These are phyloP conservation scores for Pythium coloratum DNA, from an alignment of 352 stramenopile species.

Conservation along the genomic window DNA sequence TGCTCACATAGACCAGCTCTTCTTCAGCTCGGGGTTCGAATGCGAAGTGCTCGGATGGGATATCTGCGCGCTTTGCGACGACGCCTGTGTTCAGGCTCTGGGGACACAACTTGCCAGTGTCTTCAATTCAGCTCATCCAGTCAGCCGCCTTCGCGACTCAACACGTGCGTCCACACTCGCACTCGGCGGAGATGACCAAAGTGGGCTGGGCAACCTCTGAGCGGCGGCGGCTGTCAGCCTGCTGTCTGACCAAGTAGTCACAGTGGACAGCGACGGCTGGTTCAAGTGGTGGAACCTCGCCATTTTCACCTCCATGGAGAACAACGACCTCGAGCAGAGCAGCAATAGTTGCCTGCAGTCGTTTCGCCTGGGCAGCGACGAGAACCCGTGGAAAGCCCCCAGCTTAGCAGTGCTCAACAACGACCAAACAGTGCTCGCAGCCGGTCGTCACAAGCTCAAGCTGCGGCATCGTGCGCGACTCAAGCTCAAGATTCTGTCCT, in stretches of 20 bases:
- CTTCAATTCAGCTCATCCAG: slow-evolving; percentile 65
- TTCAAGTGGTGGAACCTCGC: slow-evolving; percentile 84
- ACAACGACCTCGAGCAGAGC: slow-evolving; percentile 53
- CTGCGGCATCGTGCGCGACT: slow-evolving; percentile 64
- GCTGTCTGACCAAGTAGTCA: slow-evolving; percentile 70
- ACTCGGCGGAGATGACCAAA: not conserved
- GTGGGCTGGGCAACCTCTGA: not conserved
- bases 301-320: slow-evolving; percentile 63
- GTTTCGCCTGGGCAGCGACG: slow-evolving; percentile 64
- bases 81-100: slow-evolving; percentile 68
- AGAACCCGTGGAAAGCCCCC: slow-evolving; percentile 69
- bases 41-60: slow-evolving; percentile 77
- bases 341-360: slow-evolving; percentile 64
- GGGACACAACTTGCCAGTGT: slow-evolving; percentile 66
- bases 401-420: slow-evolving; percentile 64
- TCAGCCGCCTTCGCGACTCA: slow-evolving; percentile 28
- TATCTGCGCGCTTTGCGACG: slow-evolving; percentile 51
- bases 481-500: slow-evolving; percentile 52
- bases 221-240: slow-evolving; percentile 21
- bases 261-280: slow-evolving; percentile 76
- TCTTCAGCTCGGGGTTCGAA: slow-evolving; percentile 75
- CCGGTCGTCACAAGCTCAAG: slow-evolving; percentile 71
- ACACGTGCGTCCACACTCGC: not conserved
- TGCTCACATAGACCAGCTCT: slow-evolving; percentile 67
- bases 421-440: slow-evolving; percentile 57